Percentiles rank a stretch among this genome's conserved stretches.
Evolutionary conservation across 176 grass and related monocot species (phyloP).

Genomic region (Oryza punctata): DNA sequence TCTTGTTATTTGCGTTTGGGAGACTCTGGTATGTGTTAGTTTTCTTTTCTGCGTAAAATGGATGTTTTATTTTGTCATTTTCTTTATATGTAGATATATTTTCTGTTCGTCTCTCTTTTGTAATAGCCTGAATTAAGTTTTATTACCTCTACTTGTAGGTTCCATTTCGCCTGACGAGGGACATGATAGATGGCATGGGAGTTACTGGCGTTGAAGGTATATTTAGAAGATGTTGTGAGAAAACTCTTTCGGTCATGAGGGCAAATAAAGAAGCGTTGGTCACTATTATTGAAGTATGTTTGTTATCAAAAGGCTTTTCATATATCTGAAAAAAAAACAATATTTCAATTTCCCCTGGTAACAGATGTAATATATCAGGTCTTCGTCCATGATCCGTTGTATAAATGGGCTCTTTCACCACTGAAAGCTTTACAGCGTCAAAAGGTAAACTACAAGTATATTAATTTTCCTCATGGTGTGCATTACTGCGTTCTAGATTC

Average conservation of each 20-base stretch:
- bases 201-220: slow-evolving; percentile 90
- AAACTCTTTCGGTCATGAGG: slow-evolving; percentile 94
- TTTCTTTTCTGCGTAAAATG: neutral
- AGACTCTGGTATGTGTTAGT: too few species aligned
- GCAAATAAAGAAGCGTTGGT: slow-evolving; percentile 88
- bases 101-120: neutral
- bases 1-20: neutral
- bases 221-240: slow-evolving; percentile 95
- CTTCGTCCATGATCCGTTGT: slow-evolving; percentile 95
- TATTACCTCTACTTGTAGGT: slow-evolving; percentile 49
- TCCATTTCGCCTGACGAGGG: slow-evolving; percentile 86
- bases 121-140: slow-evolving; percentile 21
- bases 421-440: slow-evolving; percentile 93
- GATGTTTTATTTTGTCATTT: neutral
- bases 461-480: neutral
- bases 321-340: neutral
- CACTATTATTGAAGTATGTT: slow-evolving; percentile 88
- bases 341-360: slow-evolving; percentile 31
- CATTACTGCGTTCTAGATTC: neutral
- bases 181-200: slow-evolving; percentile 96
- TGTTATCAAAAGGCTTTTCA: slow-evolving; percentile 13
- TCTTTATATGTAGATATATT: neutral
- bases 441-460: slow-evolving; percentile 62
- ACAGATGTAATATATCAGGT: slow-evolving; percentile 49
- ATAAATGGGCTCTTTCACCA: slow-evolving; percentile 99